phyloP scores from a whole-genome alignment of 768 basidiomycete species.

The Tricholoma matsutake region DNA sequence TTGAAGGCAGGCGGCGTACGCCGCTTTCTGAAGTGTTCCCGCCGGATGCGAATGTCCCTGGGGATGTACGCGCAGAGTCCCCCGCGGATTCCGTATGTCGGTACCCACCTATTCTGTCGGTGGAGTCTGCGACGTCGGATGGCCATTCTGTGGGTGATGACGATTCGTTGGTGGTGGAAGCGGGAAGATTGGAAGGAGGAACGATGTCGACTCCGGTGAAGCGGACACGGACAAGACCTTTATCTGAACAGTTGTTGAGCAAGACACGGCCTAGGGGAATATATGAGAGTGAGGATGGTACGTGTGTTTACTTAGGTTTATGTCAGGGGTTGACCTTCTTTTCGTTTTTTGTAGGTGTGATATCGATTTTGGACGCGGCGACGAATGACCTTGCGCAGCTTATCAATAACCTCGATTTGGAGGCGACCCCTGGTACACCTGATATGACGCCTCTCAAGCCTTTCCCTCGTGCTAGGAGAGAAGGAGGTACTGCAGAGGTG shows the following conservation, averaged over 20 bases:
- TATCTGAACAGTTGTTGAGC: slow-evolving; percentile 62
- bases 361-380: slow-evolving; percentile 74
- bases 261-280: slow-evolving; percentile 47
- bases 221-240: slow-evolving; percentile 49
- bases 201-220: slow-evolving; percentile 39
- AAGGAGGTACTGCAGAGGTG: background rate
- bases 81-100: background rate
- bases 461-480: background rate
- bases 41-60: slow-evolving; percentile 27
- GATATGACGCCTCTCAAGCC: slow-evolving; percentile 44
- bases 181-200: slow-evolving; percentile 13
- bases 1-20: slow-evolving; percentile 52
- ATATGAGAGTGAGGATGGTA: slow-evolving; percentile 55
- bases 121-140: slow-evolving; percentile 54
- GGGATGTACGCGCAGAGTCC: background rate
- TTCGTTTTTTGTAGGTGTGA: slow-evolving; percentile 38
- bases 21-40: slow-evolving; percentile 61
- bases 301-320: slow-evolving; percentile 8
- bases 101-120: slow-evolving; percentile 31
- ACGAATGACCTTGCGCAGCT: slow-evolving; percentile 77
- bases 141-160: slow-evolving; percentile 37
- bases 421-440: slow-evolving; percentile 66
- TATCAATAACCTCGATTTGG: slow-evolving; percentile 77
- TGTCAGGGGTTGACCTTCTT: slow-evolving; percentile 4
- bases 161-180: slow-evolving; percentile 15